phyloP scores from a whole-genome alignment of 305 asterid genomes.

The Solanum aculeatissimum region DNA sequence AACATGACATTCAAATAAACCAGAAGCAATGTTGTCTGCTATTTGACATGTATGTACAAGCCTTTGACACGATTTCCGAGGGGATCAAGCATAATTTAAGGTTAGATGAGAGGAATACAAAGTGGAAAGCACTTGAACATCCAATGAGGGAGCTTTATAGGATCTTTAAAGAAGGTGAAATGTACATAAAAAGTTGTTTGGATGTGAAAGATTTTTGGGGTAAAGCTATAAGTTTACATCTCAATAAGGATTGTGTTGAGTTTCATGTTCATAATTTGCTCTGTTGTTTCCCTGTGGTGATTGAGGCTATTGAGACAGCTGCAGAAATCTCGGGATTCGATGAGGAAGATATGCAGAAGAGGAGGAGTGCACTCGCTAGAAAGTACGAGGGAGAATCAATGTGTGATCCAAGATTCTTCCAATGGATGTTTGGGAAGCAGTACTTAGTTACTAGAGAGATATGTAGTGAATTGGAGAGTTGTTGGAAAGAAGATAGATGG shows the following conservation, averaged over 20 bases:
- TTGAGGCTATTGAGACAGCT: constrained; percentile 62
- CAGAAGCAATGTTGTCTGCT: constrained; percentile 71
- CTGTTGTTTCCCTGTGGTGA: constrained; percentile 42
- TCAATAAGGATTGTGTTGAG: constrained; percentile 56
- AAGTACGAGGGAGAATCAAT: constrained; percentile 48
- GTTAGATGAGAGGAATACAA: constrained; percentile 50
- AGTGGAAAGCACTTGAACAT: constrained; percentile 65
- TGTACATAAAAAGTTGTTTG: constrained; percentile 42
- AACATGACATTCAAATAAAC: constrained; percentile 66
- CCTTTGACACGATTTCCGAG: constrained; percentile 51
- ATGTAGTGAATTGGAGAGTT: constrained; percentile 33
- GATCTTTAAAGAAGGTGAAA: constrained; percentile 55
- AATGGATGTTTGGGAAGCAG: constrained; percentile 65
- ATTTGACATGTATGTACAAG: constrained; percentile 41
- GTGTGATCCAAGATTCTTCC: constrained; percentile 41
- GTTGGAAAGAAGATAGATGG: constrained; percentile 71
- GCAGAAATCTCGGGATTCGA: constrained; percentile 44
- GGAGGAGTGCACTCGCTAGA: constrained; percentile 22
- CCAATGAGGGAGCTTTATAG: constrained; percentile 72
- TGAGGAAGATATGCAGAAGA: constrained; percentile 39
- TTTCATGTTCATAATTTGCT: constrained; percentile 64
- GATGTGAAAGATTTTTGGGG: constrained; percentile 82
- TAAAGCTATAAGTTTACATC: constrained; percentile 54
- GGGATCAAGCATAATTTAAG: constrained; percentile 51
- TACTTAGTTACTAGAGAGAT: constrained; percentile 47